A percentile compares a stretch with the other conserved stretches of the same genome.
These are phyloP conservation scores for Pharus latifolius DNA, from an alignment of 176 grass and related monocot genomes.

Conservation along the genomic window DNA sequence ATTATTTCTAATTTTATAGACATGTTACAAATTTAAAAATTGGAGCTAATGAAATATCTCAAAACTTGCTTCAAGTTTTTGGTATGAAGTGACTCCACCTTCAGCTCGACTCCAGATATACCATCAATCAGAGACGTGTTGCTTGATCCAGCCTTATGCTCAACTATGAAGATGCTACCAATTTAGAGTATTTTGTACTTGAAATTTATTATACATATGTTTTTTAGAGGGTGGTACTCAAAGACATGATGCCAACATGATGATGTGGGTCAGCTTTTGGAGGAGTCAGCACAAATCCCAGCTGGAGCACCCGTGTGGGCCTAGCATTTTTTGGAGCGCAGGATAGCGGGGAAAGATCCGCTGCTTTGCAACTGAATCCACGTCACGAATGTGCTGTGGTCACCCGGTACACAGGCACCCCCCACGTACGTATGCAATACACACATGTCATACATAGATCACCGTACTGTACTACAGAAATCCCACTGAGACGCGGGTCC, in stretches of 20 bases:
- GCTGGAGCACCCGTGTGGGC: background rate
- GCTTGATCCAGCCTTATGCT: too few relatives aligned
- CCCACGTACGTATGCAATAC: background rate
- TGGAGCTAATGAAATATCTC: too few relatives aligned
- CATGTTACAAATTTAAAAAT: too few relatives aligned
- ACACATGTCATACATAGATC: background rate
- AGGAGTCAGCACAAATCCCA: background rate
- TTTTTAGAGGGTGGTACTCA: background rate
- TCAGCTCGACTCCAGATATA: too few relatives aligned
- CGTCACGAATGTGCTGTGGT: background rate
- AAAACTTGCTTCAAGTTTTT: too few relatives aligned
- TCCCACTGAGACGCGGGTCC: background rate
- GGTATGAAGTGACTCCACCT: too few relatives aligned
- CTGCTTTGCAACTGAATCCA: background rate
- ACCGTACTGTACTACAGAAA: background rate
- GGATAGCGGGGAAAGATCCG: background rate
- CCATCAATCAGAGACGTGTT: too few relatives aligned
- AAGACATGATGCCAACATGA: background rate
- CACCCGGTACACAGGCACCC: background rate
- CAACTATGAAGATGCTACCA: too few relatives aligned
- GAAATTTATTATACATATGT: too few relatives aligned
- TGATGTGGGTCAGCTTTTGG: too few relatives aligned
- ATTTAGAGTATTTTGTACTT: too few relatives aligned
- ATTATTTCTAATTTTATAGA: too few relatives aligned
- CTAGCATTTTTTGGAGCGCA: background rate